A percentile compares a stretch with the other conserved stretches of the same genome.
Evolutionary conservation across 2,329 filamentous ascomycete genomes (phyloP).

Genomic region (Penicillium sp.): DNA sequence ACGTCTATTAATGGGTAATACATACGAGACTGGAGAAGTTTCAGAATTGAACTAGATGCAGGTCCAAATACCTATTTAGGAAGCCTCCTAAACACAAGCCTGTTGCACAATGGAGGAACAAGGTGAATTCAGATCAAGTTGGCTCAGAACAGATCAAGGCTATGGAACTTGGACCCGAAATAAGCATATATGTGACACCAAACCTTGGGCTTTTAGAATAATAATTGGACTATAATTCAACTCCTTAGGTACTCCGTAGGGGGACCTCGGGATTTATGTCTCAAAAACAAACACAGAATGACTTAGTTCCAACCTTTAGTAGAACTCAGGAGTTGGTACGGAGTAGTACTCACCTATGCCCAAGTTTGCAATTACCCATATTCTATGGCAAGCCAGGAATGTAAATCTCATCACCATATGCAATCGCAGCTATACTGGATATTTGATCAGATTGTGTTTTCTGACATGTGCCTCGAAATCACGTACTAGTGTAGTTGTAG

Average conservation of each 20-base stretch:
- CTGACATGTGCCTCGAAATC: background rate
- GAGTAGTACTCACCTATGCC: conserved; percentile 10
- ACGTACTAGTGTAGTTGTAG: conserved; percentile 15
- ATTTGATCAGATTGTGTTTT: background rate
- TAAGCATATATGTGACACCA: too few species aligned
- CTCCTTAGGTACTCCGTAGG: too few species aligned
- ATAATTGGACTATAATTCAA: too few species aligned
- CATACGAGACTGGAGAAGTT: background rate
- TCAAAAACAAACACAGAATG: too few species aligned
- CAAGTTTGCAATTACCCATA: conserved; percentile 1
- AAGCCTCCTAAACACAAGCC: background rate
- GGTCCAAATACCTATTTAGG: background rate
- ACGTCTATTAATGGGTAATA: background rate
- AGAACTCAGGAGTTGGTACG: background rate
- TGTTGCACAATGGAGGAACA: background rate
- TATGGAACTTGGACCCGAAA: too few species aligned
- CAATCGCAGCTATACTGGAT: conserved; percentile 17
- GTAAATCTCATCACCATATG: conserved; percentile 21
- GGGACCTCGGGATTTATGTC: too few species aligned
- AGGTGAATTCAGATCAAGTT: background rate
- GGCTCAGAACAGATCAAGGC: too few species aligned
- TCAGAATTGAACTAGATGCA: background rate
- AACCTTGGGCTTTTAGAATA: too few species aligned
- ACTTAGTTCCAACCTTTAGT: too few species aligned
- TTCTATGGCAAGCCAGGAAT: conserved; percentile 15